Percentiles rank a stretch among this genome's conserved stretches.
phyloP scores from a whole-genome alignment of 495 filamentous ascomycete species.

The Saxophila tyrrhenica region DNA sequence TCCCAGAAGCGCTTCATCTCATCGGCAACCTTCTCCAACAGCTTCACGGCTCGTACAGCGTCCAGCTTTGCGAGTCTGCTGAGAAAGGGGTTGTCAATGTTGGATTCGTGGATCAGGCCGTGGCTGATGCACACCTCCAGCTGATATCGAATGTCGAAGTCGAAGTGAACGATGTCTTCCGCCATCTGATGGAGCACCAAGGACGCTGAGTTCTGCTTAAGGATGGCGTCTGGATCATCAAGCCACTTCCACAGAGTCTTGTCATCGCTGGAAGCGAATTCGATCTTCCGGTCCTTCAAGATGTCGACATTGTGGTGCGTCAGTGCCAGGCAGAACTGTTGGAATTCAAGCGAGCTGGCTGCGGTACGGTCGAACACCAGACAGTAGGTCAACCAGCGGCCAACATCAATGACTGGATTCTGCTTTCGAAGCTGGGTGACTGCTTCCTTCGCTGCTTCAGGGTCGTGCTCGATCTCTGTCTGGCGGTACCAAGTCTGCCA shows the following conservation, averaged over 20 bases:
- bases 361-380: conserved; percentile 23
- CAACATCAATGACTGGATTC: conserved; percentile 61
- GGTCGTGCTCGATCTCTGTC: conserved; percentile 52
- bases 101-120: conserved; percentile 66
- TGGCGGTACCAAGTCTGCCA: conserved; percentile 64
- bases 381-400: conserved; percentile 40
- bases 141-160: conserved; percentile 74
- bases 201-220: conserved; percentile 18
- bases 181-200: conserved; percentile 44
- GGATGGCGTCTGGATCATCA: background rate
- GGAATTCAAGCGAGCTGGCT: conserved; percentile 8
- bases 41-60: conserved; percentile 33
- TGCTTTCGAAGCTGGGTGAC: conserved; percentile 46
- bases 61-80: conserved; percentile 44
- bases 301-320: conserved; percentile 62
- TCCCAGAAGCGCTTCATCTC: conserved; percentile 49
- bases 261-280: background rate
- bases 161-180: conserved; percentile 34
- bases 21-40: conserved; percentile 55
- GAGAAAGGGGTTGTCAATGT: conserved; percentile 55
- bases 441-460: conserved; percentile 26
- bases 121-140: conserved; percentile 84
- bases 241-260: conserved; percentile 11
- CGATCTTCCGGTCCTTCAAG: conserved; percentile 17
- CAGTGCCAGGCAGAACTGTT: conserved; percentile 42